Base-by-base conservation (phyloP, 1,284 basidiomycete species). In the Lentinus polychrous region DNA sequence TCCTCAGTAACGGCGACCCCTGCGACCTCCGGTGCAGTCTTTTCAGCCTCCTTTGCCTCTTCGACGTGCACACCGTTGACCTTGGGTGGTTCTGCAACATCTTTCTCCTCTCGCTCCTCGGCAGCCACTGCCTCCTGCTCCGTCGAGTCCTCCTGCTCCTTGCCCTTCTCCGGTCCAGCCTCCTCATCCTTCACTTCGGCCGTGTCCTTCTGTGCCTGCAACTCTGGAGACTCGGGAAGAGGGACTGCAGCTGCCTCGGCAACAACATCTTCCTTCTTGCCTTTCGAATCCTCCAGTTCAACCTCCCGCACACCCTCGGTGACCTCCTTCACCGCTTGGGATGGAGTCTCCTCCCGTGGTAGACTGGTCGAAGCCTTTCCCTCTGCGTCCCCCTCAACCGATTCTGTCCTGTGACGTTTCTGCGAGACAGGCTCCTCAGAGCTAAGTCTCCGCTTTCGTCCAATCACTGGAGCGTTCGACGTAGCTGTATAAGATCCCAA, bases 261-360 rank as follows among this genome's bases (percentile, higher is more conserved):
- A 0, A 59, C 62, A 22, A 62, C 57, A 18, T 57, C 49, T 42
- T 52, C 47, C n/a, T 39, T 31, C 42, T 49, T 52, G 35, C 52
- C 48, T 36, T 52, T 46, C 49, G 59, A 58, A 51, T 66, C 67
- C 38, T 76, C 73, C 44, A 86, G 64, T 49, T 79, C 80, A 43
- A 86, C 81, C 51, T 81, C 75, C 53, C 78, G 70, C 42, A 86
- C 85, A n/a, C 81, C 83, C 57, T 76, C 61, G 0, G 81, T 85
- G 54, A 86, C 81, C 55, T 80, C 79, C 59, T 80, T 83, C 33
- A 86, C 79, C 38, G 70, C 78, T 55, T 70, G 66, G n/a, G 58
- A 53, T 22, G 55, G 57, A 14, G 49, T 48, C 35, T 52, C 54
- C 32, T 49, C 54, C 41, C 22, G 35, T 15, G 11, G 59, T 49